A percentile compares a stretch with the other conserved stretches of the same genome.
These are phyloP conservation scores for Sanguinoderma infundibulare DNA, from an alignment of 1,284 basidiomycete species.

Conservation along the genomic window DNA sequence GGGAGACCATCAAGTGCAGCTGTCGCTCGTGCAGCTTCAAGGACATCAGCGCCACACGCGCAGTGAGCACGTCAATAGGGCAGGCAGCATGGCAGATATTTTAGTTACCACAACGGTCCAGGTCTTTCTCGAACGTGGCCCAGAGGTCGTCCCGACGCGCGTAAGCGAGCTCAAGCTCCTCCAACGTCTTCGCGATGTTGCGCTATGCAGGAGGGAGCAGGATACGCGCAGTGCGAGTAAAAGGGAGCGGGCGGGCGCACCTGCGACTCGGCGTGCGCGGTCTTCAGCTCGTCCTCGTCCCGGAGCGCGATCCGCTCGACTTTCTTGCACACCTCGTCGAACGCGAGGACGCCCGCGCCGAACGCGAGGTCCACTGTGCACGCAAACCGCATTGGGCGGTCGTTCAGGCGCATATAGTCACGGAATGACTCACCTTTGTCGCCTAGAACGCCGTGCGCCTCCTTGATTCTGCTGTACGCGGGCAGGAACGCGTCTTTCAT, in stretches of 20 bases:
- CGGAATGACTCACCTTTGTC: slow-evolving; percentile 35
- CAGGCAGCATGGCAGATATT: slow-evolving; percentile 10
- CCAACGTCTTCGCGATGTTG: slow-evolving; percentile 38
- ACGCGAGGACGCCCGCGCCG: slow-evolving; percentile 50
- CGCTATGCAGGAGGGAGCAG: slow-evolving; percentile 34
- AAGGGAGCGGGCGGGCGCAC: slow-evolving; percentile 27
- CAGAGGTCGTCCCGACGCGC: slow-evolving; percentile 49
- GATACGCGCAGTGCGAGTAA: background rate
- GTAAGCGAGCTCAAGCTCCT: slow-evolving; percentile 50
- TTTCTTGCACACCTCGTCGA: slow-evolving; percentile 58
- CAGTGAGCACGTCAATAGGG: background rate
- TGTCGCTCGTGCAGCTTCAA: slow-evolving; percentile 41
- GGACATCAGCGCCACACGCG: background rate
- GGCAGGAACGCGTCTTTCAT: slow-evolving; percentile 57
- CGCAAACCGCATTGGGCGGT: background rate
- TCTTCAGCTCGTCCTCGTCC: slow-evolving; percentile 47
- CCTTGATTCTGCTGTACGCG: slow-evolving; percentile 52
- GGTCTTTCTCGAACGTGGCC: slow-evolving; percentile 43
- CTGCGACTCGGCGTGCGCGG: slow-evolving; percentile 43
- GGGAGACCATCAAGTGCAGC: slow-evolving; percentile 44
- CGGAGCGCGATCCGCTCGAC: slow-evolving; percentile 47
- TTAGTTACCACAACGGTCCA: slow-evolving; percentile 51
- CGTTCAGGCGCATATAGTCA: slow-evolving; percentile 7
- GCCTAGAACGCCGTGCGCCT: slow-evolving; percentile 46
- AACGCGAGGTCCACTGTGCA: slow-evolving; percentile 47